phyloP scores from a whole-genome alignment of 768 basidiomycete genomes.

The Daedalea quercina region DNA sequence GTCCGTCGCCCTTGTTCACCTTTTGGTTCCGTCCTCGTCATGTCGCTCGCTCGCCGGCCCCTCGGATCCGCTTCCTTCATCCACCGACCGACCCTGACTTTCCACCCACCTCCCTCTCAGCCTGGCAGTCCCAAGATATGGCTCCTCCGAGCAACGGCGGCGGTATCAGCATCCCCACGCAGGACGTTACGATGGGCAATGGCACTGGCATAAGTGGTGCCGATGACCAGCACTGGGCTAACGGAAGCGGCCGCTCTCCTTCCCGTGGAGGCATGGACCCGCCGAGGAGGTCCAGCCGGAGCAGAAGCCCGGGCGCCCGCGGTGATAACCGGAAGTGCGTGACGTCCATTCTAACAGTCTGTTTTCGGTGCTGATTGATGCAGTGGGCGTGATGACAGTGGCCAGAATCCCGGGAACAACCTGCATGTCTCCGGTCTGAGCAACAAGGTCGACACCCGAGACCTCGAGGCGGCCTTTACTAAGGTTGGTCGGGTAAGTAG shows the following conservation, averaged over 20 bases:
- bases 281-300: conserved; percentile 67
- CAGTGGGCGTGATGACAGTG: conserved; percentile 24
- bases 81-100: conserved; percentile 37
- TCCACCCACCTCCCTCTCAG: conserved; percentile 39
- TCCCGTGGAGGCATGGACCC: conserved; percentile 40
- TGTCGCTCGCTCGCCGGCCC: conserved; percentile 17
- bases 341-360: not conserved
- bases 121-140: conserved; percentile 82
- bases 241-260: conserved; percentile 35
- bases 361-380: not conserved
- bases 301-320: conserved; percentile 64
- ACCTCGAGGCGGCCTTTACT: conserved; percentile 82
- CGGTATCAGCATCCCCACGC: conserved; percentile 66
- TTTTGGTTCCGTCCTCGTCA: conserved; percentile 10
- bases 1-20: conserved; percentile 6
- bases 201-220: conserved; percentile 35
- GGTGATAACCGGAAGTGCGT: conserved; percentile 48
- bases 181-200: conserved; percentile 41
- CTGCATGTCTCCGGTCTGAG: conserved; percentile 57
- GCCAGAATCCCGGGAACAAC: conserved; percentile 57
- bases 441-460: conserved; percentile 66
- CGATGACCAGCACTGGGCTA: conserved; percentile 54
- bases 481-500: conserved; percentile 77
- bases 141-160: conserved; percentile 44
- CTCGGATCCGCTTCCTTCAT: conserved; percentile 18